Percentiles rank a stretch among this genome's conserved stretches.
Conservation (phyloP, 2,329 filamentous ascomycete genomes). For the Fusarium austroafricanum region DNA sequence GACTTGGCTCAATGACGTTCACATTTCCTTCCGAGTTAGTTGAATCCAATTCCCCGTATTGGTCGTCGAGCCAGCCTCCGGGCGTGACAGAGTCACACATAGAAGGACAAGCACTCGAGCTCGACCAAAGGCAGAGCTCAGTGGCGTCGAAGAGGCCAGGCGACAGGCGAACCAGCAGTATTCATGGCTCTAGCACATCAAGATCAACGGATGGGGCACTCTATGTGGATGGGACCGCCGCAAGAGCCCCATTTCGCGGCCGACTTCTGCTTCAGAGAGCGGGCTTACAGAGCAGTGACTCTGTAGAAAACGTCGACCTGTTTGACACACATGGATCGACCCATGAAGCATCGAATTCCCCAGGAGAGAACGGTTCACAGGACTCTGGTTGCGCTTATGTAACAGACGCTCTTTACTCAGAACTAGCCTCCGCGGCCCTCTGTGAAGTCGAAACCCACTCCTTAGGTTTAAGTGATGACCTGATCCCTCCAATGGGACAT, state of each 20-base stretch:
- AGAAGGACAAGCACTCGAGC: not conserved
- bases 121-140: not conserved
- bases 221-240: constrained; percentile 19
- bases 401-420: constrained; percentile 1
- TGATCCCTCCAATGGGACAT: constrained; percentile 14
- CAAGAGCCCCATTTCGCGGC: constrained; percentile 26
- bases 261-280: not conserved
- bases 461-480: not conserved
- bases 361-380: not conserved
- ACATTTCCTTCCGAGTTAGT: constrained; percentile 1
- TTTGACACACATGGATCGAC: not conserved
- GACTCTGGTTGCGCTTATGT: not conserved
- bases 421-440: not conserved
- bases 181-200: constrained; percentile 3
- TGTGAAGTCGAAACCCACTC: not conserved
- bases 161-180: not conserved
- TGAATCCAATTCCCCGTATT: not conserved
- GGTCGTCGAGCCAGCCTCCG: not conserved
- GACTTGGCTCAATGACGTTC: constrained; percentile 10
- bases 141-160: not conserved
- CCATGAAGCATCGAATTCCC: not conserved
- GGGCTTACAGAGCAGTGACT: not conserved
- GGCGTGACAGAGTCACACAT: not conserved
- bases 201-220: constrained; percentile 15
- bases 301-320: not conserved